phyloP scores from a whole-genome alignment of 129 eudicot genomes.

The Helichrysum umbraculigerum region DNA sequence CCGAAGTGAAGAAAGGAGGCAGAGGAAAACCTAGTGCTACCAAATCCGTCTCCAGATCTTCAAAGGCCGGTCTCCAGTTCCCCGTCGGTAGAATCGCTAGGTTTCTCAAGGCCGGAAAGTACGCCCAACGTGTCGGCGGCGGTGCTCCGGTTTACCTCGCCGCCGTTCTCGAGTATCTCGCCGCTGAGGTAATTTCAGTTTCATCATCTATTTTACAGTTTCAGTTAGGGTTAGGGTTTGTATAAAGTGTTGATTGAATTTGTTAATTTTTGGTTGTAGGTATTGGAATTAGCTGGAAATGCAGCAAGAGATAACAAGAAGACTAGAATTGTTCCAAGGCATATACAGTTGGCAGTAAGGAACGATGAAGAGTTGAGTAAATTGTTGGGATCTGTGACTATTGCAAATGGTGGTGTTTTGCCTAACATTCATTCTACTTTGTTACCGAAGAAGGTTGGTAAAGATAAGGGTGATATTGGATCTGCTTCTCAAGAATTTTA shows the following conservation, averaged over 20 bases:
- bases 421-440: constrained; percentile 11
- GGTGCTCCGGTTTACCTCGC: constrained; percentile 18
- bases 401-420: constrained; percentile 17
- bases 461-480: constrained; percentile 14
- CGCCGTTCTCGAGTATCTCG: constrained; percentile 21
- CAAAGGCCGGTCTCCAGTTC: constrained; percentile 21
- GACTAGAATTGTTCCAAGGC: constrained; percentile 1
- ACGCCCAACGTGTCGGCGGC: constrained; percentile 18
- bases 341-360: constrained; percentile 5
- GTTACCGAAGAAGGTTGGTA: not conserved
- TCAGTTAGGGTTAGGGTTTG: not conserved
- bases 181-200: constrained; percentile 8
- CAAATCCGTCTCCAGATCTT: constrained; percentile 18
- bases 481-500: constrained; percentile 20
- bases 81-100: constrained; percentile 24
- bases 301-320: constrained; percentile 18
- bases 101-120: constrained; percentile 11
- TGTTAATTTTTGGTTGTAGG: not conserved
- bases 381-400: constrained; percentile 9
- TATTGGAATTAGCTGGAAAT: constrained; percentile 14
- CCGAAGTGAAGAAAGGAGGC: constrained; percentile 20
- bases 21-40: constrained; percentile 16
- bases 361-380: constrained; percentile 17
- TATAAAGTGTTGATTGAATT: not conserved
- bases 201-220: not conserved